phyloP scores from a whole-genome alignment of 1,139 yeast species.

The Saccharomyces hybrid region DNA sequence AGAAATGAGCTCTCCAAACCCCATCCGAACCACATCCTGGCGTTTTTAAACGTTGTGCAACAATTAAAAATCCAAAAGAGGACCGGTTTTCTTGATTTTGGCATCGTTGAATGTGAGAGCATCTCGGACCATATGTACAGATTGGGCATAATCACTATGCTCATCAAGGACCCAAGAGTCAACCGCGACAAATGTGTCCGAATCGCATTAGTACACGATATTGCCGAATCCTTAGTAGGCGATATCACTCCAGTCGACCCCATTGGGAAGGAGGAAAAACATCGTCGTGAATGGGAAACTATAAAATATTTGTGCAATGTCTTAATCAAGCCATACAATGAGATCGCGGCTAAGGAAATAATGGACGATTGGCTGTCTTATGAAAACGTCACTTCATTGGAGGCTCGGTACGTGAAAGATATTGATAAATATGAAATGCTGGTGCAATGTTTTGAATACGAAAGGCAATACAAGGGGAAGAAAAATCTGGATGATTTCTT shows the following conservation, averaged over 20 bases:
- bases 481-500: conserved; percentile 64
- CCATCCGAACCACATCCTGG: conserved; percentile 44
- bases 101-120: conserved; percentile 55
- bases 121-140: conserved; percentile 96
- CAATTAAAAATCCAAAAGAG: conserved; percentile 72
- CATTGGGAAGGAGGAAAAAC: conserved; percentile 65
- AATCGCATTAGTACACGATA: conserved; percentile 85
- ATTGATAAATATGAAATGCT: conserved; percentile 90
- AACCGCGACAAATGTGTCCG: conserved; percentile 60
- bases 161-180: conserved; percentile 47
- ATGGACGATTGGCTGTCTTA: conserved; percentile 80
- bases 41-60: conserved; percentile 70
- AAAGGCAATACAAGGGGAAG: conserved; percentile 49
- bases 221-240: conserved; percentile 90
- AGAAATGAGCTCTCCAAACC: conserved; percentile 14
- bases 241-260: conserved; percentile 86
- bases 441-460: conserved; percentile 86
- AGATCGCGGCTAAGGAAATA: conserved; percentile 56
- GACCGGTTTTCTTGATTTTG: conserved; percentile 89
- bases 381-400: conserved; percentile 72
- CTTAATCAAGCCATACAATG: conserved; percentile 57
- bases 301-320: conserved; percentile 54
- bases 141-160: conserved; percentile 79
- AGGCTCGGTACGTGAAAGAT: conserved; percentile 87
- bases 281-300: conserved; percentile 69